Percentiles rank a stretch among this genome's conserved stretches.
These are phyloP conservation scores for Simplicillium sp. DNA, from an alignment of 2,329 filamentous ascomycete genomes.

Conservation along the genomic window DNA sequence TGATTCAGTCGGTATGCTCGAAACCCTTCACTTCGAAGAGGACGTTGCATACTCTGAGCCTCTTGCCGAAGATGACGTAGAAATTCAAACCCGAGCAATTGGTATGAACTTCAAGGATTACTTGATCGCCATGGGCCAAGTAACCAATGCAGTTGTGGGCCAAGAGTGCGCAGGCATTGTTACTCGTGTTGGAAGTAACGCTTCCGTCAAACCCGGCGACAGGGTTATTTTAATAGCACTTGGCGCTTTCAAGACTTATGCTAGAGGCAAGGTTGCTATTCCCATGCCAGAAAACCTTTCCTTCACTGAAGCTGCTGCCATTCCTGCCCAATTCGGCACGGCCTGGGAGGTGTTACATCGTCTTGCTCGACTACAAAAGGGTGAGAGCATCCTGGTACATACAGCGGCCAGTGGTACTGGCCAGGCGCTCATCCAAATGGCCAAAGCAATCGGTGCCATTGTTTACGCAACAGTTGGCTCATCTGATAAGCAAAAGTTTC, in stretches of 20 bases:
- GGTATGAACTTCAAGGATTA: constrained; percentile 6
- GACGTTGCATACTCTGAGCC: neutral
- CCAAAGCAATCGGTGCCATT: constrained; percentile 19
- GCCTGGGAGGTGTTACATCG: constrained; percentile 16
- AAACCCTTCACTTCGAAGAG: constrained; percentile 1
- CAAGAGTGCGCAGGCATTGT: constrained; percentile 3
- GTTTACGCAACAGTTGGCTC: constrained; percentile 27
- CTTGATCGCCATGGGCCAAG: constrained; percentile 4
- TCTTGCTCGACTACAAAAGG: constrained; percentile 5
- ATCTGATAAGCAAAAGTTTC: constrained; percentile 15
- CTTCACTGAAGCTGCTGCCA: constrained; percentile 19
- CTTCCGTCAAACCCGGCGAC: neutral
- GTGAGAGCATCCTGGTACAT: constrained; percentile 24
- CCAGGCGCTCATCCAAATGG: constrained; percentile 20
- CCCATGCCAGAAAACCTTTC: constrained; percentile 22
- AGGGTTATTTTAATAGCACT: neutral
- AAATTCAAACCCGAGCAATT: constrained; percentile 1
- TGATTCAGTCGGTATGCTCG: constrained; percentile 3
- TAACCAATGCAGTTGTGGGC: neutral
- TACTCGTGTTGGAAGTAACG: neutral
- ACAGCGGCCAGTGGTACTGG: constrained; percentile 20
- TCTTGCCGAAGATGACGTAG: neutral
- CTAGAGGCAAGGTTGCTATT: too few relatives aligned
- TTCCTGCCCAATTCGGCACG: constrained; percentile 20
- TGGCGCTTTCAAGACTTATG: neutral